Evolutionary conservation across 768 basidiomycete species (phyloP).

Genomic region (Russula virescens): DNA sequence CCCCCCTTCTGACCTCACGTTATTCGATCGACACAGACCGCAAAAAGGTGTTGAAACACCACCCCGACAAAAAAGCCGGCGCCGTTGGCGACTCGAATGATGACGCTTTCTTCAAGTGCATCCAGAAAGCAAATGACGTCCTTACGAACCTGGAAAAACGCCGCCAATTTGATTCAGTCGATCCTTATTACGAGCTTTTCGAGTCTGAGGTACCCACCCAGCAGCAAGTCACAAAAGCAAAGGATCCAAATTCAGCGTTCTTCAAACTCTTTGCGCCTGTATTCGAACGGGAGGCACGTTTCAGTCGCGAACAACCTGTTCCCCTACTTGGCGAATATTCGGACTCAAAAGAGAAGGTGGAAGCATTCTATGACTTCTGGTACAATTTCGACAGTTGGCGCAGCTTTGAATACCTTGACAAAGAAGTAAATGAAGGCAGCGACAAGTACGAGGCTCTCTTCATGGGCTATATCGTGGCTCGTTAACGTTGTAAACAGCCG

Average conservation of each 20-base stretch:
- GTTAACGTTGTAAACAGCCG: slow-evolving; percentile 46
- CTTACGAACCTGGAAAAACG: slow-evolving; percentile 82
- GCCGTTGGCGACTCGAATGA: slow-evolving; percentile 80
- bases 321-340: slow-evolving; percentile 69
- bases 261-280: slow-evolving; percentile 72
- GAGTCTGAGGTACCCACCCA: slow-evolving; percentile 74
- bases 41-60: slow-evolving; percentile 96
- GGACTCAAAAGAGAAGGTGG: slow-evolving; percentile 74
- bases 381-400: slow-evolving; percentile 99
- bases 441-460: slow-evolving; percentile 59
- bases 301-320: slow-evolving; percentile 81
- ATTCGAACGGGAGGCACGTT: slow-evolving; percentile 88
- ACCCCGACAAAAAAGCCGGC: slow-evolving; percentile 89
- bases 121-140: slow-evolving; percentile 95
- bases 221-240: slow-evolving; percentile 47
- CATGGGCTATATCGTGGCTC: not conserved
- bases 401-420: slow-evolving; percentile 96
- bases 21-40: slow-evolving; percentile 53
- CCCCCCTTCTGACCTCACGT: slow-evolving; percentile 2
- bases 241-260: slow-evolving; percentile 54
- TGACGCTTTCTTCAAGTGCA: slow-evolving; percentile 99
- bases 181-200: slow-evolving; percentile 65
- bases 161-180: slow-evolving; percentile 95
- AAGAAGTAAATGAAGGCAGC: slow-evolving; percentile 96
- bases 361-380: slow-evolving; percentile 98